Conservation (phyloP, 1,139 yeast species). For the Kodamaea fungicola region DNA sequence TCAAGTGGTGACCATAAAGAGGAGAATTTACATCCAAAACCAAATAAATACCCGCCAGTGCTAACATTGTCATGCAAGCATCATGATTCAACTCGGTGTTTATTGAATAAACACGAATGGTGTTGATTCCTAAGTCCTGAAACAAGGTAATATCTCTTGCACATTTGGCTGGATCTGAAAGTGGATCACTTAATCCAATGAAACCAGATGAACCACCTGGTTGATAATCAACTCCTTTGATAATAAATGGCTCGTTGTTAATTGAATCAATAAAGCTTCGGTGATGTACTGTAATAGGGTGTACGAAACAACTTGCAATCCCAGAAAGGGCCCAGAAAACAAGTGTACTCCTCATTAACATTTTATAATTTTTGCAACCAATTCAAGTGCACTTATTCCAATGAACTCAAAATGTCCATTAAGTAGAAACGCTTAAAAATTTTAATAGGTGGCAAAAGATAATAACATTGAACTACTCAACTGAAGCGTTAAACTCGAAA, state of each 20-base stretch:
- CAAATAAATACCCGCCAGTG: constrained; percentile 87
- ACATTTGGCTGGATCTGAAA: constrained; percentile 66
- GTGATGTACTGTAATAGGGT: constrained; percentile 59
- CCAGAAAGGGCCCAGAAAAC: too few species aligned
- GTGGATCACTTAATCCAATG: constrained; percentile 56
- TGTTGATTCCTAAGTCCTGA: constrained; percentile 75
- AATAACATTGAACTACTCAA: too few species aligned
- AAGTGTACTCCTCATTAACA: too few species aligned
- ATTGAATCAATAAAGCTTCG: constrained; percentile 72
- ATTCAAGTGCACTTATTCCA: too few species aligned
- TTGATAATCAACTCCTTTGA: constrained; percentile 81
- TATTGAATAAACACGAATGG: constrained; percentile 82
- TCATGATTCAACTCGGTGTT: constrained; percentile 85
- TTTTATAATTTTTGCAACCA: too few species aligned
- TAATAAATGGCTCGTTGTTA: constrained; percentile 74
- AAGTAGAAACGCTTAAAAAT: too few species aligned
- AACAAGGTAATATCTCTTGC: constrained; percentile 72
- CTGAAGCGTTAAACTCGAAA: too few species aligned
- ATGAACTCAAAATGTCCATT: too few species aligned
- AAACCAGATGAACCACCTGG: constrained; percentile 84
- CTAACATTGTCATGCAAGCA: constrained; percentile 85
- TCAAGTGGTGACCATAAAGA: constrained; percentile 66
- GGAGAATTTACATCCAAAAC: constrained; percentile 93
- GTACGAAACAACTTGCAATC: too few species aligned
- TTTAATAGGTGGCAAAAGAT: too few species aligned